Conservation (phyloP, 1,139 yeast genomes). For the Blastobotrys persicus region DNA sequence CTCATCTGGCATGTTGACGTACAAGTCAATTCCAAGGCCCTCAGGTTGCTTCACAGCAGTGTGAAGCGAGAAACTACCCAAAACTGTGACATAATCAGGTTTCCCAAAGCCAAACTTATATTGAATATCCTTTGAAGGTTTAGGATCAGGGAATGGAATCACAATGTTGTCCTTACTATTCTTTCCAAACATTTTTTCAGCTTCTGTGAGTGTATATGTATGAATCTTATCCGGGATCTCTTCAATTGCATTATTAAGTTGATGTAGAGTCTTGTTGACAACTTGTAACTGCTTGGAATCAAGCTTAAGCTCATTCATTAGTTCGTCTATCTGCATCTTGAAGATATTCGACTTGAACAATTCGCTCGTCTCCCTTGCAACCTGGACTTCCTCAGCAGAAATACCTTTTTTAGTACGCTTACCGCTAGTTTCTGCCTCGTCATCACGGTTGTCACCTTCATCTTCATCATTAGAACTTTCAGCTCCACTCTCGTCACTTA, state of each 20-base stretch:
- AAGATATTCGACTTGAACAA: constrained; percentile 90
- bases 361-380: constrained; percentile 92
- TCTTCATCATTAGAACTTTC: constrained; percentile 17
- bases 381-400: constrained; percentile 82
- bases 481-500: constrained; percentile 11
- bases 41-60: constrained; percentile 66
- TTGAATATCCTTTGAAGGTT: constrained; percentile 62
- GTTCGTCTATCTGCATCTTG: constrained; percentile 90
- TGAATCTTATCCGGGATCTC: constrained; percentile 56
- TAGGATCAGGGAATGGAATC: constrained; percentile 89
- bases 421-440: constrained; percentile 11
- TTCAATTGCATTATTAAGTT: constrained; percentile 67
- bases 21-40: constrained; percentile 70
- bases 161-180: constrained; percentile 50
- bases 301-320: constrained; percentile 71
- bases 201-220: constrained; percentile 52
- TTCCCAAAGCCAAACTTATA: constrained; percentile 66
- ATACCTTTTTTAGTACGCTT: constrained; percentile 29
- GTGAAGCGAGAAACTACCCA: constrained; percentile 87
- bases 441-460: constrained; percentile 20
- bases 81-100: constrained; percentile 76
- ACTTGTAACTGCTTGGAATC: constrained; percentile 64
- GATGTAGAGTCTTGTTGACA: constrained; percentile 76
- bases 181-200: constrained; percentile 46
- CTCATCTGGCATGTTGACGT: constrained; percentile 74